A percentile compares a stretch with the other conserved stretches of the same genome.
phyloP scores from a whole-genome alignment of 2,329 filamentous ascomycete species.

The Ophidiomyces ophidiicola region DNA sequence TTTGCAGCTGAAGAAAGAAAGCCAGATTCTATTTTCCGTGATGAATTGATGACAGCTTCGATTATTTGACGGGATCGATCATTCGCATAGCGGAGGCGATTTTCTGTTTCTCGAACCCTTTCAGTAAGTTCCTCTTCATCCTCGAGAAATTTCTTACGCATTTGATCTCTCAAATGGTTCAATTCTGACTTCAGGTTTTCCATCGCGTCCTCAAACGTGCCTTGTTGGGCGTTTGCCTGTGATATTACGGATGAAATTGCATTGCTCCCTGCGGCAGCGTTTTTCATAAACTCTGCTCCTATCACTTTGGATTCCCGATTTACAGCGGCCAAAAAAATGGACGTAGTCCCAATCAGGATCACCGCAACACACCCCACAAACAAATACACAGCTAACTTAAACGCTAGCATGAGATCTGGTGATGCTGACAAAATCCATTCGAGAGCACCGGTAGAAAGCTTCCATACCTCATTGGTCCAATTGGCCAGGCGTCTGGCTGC shows the following conservation, averaged over 20 bases:
- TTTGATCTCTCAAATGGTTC: too few relatives aligned
- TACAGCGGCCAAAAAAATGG: background rate
- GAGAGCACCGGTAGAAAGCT: background rate
- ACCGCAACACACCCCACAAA: background rate
- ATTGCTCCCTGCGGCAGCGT: background rate
- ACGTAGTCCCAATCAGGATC: conserved; percentile 3
- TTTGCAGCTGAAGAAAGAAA: conserved; percentile 2
- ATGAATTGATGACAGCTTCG: background rate
- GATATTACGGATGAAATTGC: background rate
- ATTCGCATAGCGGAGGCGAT: background rate
- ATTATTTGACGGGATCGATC: background rate
- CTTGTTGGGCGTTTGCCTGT: conserved; percentile 1
- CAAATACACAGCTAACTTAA: conserved; percentile 1
- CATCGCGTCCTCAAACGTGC: background rate
- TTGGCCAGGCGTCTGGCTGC: background rate
- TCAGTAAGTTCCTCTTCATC: background rate
- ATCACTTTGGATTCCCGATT: background rate
- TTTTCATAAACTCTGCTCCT: background rate
- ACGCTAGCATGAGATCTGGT: background rate
- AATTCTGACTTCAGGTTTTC: too few relatives aligned
- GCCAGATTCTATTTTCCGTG: background rate
- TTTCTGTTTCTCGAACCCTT: background rate
- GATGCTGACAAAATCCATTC: background rate
- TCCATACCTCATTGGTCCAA: background rate
- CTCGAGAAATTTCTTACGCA: too few relatives aligned